phyloP scores from a whole-genome alignment of 805 yeast species.

The Saccharomycopsis oosterbeekiorum region DNA sequence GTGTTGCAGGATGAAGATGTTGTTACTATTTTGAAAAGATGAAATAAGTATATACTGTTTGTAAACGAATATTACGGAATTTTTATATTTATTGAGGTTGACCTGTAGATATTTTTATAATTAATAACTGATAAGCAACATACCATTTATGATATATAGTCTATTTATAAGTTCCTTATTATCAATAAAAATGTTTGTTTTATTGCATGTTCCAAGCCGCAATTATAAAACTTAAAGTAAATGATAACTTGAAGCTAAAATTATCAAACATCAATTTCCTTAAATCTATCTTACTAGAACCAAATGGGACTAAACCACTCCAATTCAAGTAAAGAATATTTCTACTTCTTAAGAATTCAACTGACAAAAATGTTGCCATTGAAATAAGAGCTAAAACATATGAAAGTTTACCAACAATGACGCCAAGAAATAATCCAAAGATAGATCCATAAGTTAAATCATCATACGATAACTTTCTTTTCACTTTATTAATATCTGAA shows the following conservation, averaged over 20 bases:
- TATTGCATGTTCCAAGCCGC: constrained; percentile 43
- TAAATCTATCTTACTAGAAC: constrained; percentile 34
- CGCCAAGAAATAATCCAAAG: constrained; percentile 47
- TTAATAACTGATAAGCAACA: not conserved
- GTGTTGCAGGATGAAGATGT: constrained; percentile 91
- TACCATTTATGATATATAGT: not conserved
- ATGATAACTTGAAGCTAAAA: constrained; percentile 51
- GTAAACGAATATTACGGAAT: not conserved
- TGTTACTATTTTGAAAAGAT: constrained; percentile 82
- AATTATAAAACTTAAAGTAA: constrained; percentile 43
- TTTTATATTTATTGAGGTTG: not conserved
- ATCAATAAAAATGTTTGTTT: too few relatives aligned
- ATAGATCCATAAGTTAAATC: constrained; percentile 54
- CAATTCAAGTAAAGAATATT: constrained; percentile 39
- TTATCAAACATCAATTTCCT: constrained; percentile 44
- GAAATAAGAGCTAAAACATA: constrained; percentile 42
- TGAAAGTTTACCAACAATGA: constrained; percentile 49
- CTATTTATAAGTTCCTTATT: too few relatives aligned
- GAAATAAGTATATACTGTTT: not conserved
- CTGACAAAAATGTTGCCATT: constrained; percentile 32
- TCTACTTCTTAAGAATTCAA: constrained; percentile 47
- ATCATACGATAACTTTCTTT: constrained; percentile 42
- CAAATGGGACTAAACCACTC: constrained; percentile 29
- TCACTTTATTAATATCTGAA: constrained; percentile 9
- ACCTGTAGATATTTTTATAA: not conserved